Percentiles rank a stretch among this genome's conserved stretches.
Conservation (phyloP, 2,329 filamentous ascomycete species). For the Sporothrix globosa region DNA sequence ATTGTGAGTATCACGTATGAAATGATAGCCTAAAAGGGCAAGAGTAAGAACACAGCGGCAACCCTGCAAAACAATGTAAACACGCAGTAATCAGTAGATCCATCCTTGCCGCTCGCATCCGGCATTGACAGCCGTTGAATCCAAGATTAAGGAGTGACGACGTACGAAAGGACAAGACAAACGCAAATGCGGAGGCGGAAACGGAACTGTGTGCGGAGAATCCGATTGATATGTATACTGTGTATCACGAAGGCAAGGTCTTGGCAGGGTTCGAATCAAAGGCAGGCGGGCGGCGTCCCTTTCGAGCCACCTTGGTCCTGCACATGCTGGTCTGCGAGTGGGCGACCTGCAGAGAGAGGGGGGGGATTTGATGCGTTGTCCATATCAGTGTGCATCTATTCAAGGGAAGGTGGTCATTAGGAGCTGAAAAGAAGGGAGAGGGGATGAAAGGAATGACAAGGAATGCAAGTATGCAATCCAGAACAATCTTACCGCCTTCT, state of each 20-base stretch:
- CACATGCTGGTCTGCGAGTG: neutral
- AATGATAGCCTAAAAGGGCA: slow-evolving; percentile 20
- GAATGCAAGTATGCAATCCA: too few species aligned
- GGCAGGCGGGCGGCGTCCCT: neutral
- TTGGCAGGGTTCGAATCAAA: slow-evolving; percentile 4
- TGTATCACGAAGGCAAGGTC: neutral
- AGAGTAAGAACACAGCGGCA: neutral
- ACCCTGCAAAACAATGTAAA: neutral
- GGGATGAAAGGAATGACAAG: neutral
- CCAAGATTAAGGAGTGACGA: slow-evolving; percentile 4
- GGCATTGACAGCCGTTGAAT: slow-evolving; percentile 16
- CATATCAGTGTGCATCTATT: neutral
- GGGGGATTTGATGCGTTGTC: slow-evolving; percentile 24
- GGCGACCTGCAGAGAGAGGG: slow-evolving; percentile 15
- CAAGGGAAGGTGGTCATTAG: neutral
- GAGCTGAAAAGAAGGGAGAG: neutral
- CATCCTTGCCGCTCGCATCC: slow-evolving; percentile 12
- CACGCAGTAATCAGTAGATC: neutral
- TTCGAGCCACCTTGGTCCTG: slow-evolving; percentile 7
- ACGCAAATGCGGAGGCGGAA: neutral
- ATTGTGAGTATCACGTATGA: neutral
- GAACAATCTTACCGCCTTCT: neutral
- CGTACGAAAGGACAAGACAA: neutral
- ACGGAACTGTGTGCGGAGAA: neutral
- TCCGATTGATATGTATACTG: neutral